phyloP scores from a whole-genome alignment of 1,139 yeast genomes.

The Arxiozyma slooffiae region DNA sequence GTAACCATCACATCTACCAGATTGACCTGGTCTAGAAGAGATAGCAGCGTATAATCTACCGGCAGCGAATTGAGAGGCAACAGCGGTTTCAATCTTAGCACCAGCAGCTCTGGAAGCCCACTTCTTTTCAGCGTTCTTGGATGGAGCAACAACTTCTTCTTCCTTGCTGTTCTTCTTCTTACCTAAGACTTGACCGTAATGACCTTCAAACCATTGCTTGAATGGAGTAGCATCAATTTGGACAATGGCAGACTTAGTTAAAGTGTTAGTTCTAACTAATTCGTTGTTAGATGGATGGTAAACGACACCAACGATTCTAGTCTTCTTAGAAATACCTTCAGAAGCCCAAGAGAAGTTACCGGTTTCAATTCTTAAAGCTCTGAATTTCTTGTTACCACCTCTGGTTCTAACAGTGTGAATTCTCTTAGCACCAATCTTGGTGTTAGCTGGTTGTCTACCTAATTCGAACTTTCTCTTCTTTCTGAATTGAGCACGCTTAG shows the following conservation, averaged over 20 bases:
- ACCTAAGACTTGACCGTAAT: constrained; percentile 92
- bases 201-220: constrained; percentile 99
- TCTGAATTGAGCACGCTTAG: constrained; percentile 99
- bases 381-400: constrained; percentile 99
- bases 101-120: constrained; percentile 81
- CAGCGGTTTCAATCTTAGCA: constrained; percentile 81
- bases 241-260: constrained; percentile 97
- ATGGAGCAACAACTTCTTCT: constrained; percentile 51
- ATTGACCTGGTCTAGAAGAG: constrained; percentile 99
- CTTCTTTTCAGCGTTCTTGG: constrained; percentile 82
- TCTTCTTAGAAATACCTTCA: constrained; percentile 96
- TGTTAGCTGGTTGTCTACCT: constrained; percentile 99
- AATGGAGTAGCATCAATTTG: constrained; percentile 99
- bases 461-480: constrained; percentile 99
- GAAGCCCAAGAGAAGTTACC: constrained; percentile 99
- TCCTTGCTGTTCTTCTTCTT: constrained; percentile 43
- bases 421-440: constrained; percentile 98
- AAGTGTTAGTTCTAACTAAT: constrained; percentile 98
- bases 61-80: constrained; percentile 92
- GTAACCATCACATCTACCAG: constrained; percentile 99
- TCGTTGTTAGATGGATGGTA: constrained; percentile 99
- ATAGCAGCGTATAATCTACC: constrained; percentile 98
- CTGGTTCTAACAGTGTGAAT: constrained; percentile 98
- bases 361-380: constrained; percentile 98
- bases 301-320: constrained; percentile 95